A percentile compares a stretch with the other conserved stretches of the same genome.
Conservation (phyloP, 2,329 filamentous ascomycete genomes). For the Stagonosporopsis cucurbitacearum region DNA sequence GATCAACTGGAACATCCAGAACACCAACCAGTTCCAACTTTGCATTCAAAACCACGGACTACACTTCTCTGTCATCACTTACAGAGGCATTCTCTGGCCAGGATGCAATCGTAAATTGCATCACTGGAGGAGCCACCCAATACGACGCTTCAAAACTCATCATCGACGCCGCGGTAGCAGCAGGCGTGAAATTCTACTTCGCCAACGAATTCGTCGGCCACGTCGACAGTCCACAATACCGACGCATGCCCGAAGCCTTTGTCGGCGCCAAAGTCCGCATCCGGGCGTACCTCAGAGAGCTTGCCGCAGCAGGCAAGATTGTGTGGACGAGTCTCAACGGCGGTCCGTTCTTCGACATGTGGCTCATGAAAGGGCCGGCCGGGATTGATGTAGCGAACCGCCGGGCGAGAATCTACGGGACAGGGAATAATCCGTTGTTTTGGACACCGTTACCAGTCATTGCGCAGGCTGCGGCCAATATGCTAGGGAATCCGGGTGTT, state of each 20-base stretch:
- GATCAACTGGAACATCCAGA: slow-evolving; percentile 29
- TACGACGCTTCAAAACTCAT: slow-evolving; percentile 53
- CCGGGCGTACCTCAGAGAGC: slow-evolving; percentile 31
- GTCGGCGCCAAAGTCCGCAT: slow-evolving; percentile 40
- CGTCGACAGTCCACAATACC: slow-evolving; percentile 32
- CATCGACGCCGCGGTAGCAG: slow-evolving; percentile 44
- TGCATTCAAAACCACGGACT: slow-evolving; percentile 32
- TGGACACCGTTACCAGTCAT: slow-evolving; percentile 44
- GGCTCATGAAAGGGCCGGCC: slow-evolving; percentile 48
- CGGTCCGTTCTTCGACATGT: slow-evolving; percentile 49
- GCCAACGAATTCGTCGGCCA: slow-evolving; percentile 45
- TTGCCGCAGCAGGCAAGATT: slow-evolving; percentile 34
- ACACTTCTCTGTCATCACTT: slow-evolving; percentile 33
- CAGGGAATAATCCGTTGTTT: slow-evolving; percentile 34
- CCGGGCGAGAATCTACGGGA: slow-evolving; percentile 45
- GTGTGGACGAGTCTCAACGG: slow-evolving; percentile 44
- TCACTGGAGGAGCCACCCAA: slow-evolving; percentile 54
- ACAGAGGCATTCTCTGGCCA: slow-evolving; percentile 57
- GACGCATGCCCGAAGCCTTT: slow-evolving; percentile 33
- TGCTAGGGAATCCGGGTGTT: slow-evolving; percentile 35
- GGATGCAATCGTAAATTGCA: slow-evolving; percentile 61
- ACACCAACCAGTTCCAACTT: slow-evolving; percentile 25
- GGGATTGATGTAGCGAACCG: slow-evolving; percentile 41
- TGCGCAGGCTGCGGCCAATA: slow-evolving; percentile 35
- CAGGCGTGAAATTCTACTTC: slow-evolving; percentile 44